Conservation (phyloP, 2,329 filamentous ascomycete genomes). For the Hymenotorrendiella dingleyae region DNA sequence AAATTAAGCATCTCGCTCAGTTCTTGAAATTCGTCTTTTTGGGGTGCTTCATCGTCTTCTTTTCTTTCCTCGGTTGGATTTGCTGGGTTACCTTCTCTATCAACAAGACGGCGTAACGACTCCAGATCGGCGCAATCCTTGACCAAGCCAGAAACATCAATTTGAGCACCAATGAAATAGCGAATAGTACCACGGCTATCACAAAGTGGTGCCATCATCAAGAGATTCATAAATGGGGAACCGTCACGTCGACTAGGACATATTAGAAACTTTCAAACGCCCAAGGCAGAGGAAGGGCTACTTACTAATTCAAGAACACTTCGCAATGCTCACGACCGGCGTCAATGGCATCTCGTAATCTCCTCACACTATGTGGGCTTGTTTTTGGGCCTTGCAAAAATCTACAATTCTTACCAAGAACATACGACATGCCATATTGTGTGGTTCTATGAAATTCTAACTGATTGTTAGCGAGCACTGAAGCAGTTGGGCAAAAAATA, state of each 20-base stretch:
- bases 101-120: conserved; percentile 44
- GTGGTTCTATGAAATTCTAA: conserved; percentile 68
- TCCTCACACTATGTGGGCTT: conserved; percentile 53
- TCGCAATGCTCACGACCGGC: conserved; percentile 67
- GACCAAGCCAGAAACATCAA: conserved; percentile 57
- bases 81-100: conserved; percentile 26
- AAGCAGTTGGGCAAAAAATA: background rate
- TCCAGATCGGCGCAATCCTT: conserved; percentile 57
- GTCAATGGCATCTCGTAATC: conserved; percentile 55
- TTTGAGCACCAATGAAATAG: conserved; percentile 62
- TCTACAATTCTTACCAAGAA: conserved; percentile 70
- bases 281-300: conserved; percentile 3
- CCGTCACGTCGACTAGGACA: conserved; percentile 52
- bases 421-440: conserved; percentile 68
- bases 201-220: conserved; percentile 58
- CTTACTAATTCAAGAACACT: conserved; percentile 67
- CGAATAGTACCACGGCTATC: conserved; percentile 55
- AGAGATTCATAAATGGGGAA: conserved; percentile 61
- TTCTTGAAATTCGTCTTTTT: conserved; percentile 59
- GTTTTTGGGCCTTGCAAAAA: conserved; percentile 73
- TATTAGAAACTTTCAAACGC: conserved; percentile 4
- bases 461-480: conserved; percentile 2
- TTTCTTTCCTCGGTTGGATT: conserved; percentile 10
- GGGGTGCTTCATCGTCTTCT: conserved; percentile 15
- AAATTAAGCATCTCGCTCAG: conserved; percentile 66